Percentiles rank a stretch among this genome's conserved stretches.
Evolutionary conservation across 2,329 filamentous ascomycete genomes (phyloP).

Genomic region (Fusarium pseudonygamai): DNA sequence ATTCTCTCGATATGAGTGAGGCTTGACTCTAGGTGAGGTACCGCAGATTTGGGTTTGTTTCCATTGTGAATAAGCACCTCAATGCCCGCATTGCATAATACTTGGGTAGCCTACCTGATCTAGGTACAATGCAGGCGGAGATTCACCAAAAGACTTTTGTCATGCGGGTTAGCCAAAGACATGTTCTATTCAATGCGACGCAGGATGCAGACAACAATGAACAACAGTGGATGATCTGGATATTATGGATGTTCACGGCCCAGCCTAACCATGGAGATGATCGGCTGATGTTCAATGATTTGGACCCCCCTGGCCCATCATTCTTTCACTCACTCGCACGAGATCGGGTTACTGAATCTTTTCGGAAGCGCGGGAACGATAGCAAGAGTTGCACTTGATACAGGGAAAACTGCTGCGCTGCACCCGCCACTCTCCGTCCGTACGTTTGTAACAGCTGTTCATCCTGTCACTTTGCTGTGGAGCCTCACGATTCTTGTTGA

Average conservation of each 20-base stretch:
- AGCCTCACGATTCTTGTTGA: constrained; percentile 10
- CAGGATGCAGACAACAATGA: background rate
- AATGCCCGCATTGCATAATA: background rate
- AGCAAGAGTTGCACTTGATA: constrained; percentile 7
- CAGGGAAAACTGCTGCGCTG: constrained; percentile 5
- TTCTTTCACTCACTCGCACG: constrained; percentile 32
- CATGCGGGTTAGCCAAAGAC: background rate
- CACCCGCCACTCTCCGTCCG: constrained; percentile 1
- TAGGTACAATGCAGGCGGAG: background rate
- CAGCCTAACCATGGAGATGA: constrained; percentile 17
- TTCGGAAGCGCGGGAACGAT: constrained; percentile 16
- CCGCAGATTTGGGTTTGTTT: background rate
- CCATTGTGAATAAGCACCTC: background rate
- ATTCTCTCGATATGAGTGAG: constrained; percentile 27
- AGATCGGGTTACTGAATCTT: constrained; percentile 30
- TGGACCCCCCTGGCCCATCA: background rate
- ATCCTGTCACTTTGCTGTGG: constrained; percentile 31
- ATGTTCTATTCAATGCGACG: background rate
- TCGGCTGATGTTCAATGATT: constrained; percentile 31
- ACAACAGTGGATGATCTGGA: background rate
- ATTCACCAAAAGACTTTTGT: background rate
- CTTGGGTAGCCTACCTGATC: background rate
- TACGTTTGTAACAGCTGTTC: constrained; percentile 34
- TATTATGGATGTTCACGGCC: constrained; percentile 10
- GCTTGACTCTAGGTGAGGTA: background rate